Conservation (phyloP, 1,139 yeast species). For the Oligophagozyma castellii region DNA sequence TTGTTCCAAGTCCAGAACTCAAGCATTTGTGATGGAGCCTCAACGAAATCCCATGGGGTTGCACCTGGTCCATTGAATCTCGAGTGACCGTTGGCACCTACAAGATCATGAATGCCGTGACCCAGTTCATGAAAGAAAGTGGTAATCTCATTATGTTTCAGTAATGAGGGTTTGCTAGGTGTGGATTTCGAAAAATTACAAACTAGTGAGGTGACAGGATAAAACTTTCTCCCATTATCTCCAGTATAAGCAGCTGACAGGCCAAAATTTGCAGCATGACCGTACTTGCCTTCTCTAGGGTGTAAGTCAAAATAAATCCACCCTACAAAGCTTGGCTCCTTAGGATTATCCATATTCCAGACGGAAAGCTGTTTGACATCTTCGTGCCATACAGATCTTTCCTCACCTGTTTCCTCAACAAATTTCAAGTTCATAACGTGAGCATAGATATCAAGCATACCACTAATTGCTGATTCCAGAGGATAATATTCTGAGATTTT, state of each 20-base stretch:
- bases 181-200: slow-evolving; percentile 79
- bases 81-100: slow-evolving; percentile 50
- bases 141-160: slow-evolving; percentile 66
- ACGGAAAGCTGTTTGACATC: slow-evolving; percentile 69
- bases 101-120: slow-evolving; percentile 71
- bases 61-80: slow-evolving; percentile 60
- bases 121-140: slow-evolving; percentile 87
- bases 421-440: slow-evolving; percentile 54
- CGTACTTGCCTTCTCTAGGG: slow-evolving; percentile 77
- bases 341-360: slow-evolving; percentile 42
- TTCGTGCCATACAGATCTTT: slow-evolving; percentile 50
- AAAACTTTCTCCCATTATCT: slow-evolving; percentile 36
- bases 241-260: slow-evolving; percentile 47
- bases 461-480: slow-evolving; percentile 46
- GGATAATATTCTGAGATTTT: slow-evolving; percentile 72
- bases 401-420: slow-evolving; percentile 32
- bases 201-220: slow-evolving; percentile 66
- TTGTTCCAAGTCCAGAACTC: slow-evolving; percentile 84
- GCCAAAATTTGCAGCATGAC: slow-evolving; percentile 78
- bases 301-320: slow-evolving; percentile 71
- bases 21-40: slow-evolving; percentile 80
- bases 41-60: slow-evolving; percentile 77
- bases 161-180: slow-evolving; percentile 53
- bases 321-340: slow-evolving; percentile 51
- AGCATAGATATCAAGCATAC: slow-evolving; percentile 62